Conservation (phyloP, 2,329 filamentous ascomycete genomes). For the Leptosphaerulina australis region DNA sequence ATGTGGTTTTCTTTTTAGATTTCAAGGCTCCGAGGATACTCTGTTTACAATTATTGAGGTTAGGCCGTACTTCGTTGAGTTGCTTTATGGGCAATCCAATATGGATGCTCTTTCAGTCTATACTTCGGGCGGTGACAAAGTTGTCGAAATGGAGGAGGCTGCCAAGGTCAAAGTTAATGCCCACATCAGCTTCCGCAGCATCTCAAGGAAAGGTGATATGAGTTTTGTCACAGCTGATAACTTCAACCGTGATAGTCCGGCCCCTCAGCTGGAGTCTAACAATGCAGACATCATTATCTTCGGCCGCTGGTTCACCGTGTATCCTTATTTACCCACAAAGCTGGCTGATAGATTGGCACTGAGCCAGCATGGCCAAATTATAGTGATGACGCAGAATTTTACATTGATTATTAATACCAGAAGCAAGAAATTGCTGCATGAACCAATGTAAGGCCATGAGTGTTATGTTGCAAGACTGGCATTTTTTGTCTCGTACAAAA, state of each 20-base stretch:
- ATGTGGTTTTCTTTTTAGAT: conserved; percentile 31
- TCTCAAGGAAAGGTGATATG: conserved; percentile 55
- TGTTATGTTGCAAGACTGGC: conserved; percentile 3
- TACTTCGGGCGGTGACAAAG: conserved; percentile 33
- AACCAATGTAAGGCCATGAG: not conserved
- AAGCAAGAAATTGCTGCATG: conserved; percentile 26
- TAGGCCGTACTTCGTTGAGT: conserved; percentile 48
- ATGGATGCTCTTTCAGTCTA: conserved; percentile 48
- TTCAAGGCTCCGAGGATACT: not conserved
- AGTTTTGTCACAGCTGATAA: conserved; percentile 64
- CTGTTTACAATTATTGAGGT: conserved; percentile 33
- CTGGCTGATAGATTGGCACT: conserved; percentile 50
- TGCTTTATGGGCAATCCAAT: conserved; percentile 47
- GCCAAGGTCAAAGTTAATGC: conserved; percentile 33
- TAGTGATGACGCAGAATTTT: conserved; percentile 48
- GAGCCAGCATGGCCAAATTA: conserved; percentile 53
- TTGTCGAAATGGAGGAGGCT: conserved; percentile 43
- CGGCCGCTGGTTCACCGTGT: conserved; percentile 55
- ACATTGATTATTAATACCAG: conserved; percentile 51
- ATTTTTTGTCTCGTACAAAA: not conserved
- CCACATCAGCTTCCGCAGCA: conserved; percentile 51
- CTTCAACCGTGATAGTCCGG: conserved; percentile 59
- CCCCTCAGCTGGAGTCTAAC: conserved; percentile 55
- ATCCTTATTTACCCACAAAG: conserved; percentile 54
- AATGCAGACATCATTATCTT: conserved; percentile 51